Percentiles rank a stretch among this genome's conserved stretches.
These are phyloP conservation scores for Gossypium schwendimanii DNA, from an alignment of 441 rosid species.

Conservation along the genomic window DNA sequence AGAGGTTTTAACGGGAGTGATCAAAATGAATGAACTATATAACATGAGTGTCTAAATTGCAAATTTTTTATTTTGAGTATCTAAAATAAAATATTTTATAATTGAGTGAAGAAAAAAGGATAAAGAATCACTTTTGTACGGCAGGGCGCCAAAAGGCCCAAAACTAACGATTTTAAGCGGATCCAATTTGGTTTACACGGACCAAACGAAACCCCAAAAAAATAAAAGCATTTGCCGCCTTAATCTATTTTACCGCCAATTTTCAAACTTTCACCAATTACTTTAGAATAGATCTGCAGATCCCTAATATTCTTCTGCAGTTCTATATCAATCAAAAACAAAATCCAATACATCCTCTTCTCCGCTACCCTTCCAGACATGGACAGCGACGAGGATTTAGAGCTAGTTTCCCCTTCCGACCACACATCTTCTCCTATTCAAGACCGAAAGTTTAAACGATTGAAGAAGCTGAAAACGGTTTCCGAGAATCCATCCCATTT, in stretches of 20 bases:
- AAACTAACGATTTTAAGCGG: neutral
- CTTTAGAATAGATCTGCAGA: neutral
- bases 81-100: neutral
- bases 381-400: conserved; percentile 45
- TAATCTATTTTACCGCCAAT: neutral
- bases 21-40: neutral
- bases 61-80: neutral
- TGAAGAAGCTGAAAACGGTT: conserved; percentile 39
- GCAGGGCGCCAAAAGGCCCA: neutral
- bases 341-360: neutral
- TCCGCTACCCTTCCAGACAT: conserved; percentile 19
- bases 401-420: conserved; percentile 38
- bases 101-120: neutral
- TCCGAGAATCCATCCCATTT: conserved; percentile 18
- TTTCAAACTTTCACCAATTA: neutral
- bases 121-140: neutral
- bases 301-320: neutral
- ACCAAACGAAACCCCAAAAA: neutral
- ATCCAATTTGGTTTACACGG: neutral
- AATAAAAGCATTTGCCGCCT: conserved; percentile 11
- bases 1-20: neutral
- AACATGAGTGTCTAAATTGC: neutral
- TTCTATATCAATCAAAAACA: neutral
- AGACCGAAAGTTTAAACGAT: conserved; percentile 55
- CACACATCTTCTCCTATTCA: conserved; percentile 32